Percentiles rank a stretch among this genome's conserved stretches.
phyloP scores from a whole-genome alignment of 192 early-diverging fungal genomes.

The Podila horticola region DNA sequence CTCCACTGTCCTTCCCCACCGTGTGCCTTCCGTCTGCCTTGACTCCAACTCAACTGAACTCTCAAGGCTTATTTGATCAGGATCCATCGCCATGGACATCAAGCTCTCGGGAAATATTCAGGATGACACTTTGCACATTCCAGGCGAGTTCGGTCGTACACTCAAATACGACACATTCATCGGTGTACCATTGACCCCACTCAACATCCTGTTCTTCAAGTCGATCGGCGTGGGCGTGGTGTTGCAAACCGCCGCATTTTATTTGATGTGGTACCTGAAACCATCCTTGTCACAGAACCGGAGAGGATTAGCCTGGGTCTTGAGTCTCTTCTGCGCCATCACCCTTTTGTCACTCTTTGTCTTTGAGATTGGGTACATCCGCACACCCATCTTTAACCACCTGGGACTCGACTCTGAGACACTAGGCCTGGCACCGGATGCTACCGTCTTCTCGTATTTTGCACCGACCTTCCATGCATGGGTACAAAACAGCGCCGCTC shows the following conservation, averaged over 20 bases:
- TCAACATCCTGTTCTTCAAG: slow-evolving; percentile 5
- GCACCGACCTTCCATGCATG: not conserved
- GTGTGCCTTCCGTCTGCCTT: not conserved
- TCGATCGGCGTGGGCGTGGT: not conserved
- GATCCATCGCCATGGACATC: not conserved
- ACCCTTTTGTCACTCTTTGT: not conserved
- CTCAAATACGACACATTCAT: not conserved
- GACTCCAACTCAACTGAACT: not conserved
- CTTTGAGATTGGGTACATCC: slow-evolving; percentile 1
- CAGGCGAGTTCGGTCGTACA: not conserved
- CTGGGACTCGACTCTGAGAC: slow-evolving; percentile 8
- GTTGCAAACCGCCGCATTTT: not conserved
- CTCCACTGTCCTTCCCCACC: not conserved
- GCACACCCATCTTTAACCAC: not conserved
- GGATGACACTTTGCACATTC: too few species aligned
- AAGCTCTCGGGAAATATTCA: not conserved
- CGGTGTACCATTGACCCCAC: not conserved
- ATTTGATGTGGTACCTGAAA: slow-evolving; percentile 2
- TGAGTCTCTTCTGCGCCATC: not conserved
- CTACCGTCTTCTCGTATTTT: slow-evolving; percentile 4
- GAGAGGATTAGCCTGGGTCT: slow-evolving; percentile 5
- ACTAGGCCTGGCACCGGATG: not conserved
- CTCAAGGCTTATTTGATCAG: not conserved
- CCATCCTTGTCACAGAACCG: slow-evolving; percentile 6
- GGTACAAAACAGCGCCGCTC: not conserved